These are phyloP conservation scores for Cyclotella cryptica DNA, from an alignment of 108 stramenopile species.

Conservation along the genomic window DNA sequence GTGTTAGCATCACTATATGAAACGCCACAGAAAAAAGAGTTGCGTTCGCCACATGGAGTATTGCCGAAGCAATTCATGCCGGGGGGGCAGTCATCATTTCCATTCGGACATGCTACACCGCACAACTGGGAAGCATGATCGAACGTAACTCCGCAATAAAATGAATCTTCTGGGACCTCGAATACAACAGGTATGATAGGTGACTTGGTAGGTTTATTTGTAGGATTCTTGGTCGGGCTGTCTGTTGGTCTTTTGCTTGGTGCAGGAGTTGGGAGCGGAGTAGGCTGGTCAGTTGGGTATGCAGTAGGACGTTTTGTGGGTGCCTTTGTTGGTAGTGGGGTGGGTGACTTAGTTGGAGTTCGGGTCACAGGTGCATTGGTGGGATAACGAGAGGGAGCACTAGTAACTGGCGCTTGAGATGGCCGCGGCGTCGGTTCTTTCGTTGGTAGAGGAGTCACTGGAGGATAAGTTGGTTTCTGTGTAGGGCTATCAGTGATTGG, in stretches of 20 bases:
- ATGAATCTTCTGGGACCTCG: slow-evolving; percentile 52
- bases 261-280: slow-evolving; percentile 22
- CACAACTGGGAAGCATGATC: slow-evolving; percentile 49
- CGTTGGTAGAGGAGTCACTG: slow-evolving; percentile 11
- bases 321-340: background rate
- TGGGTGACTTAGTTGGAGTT: slow-evolving; percentile 1
- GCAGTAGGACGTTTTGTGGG: slow-evolving; percentile 17
- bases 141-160: slow-evolving; percentile 52
- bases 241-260: slow-evolving; percentile 36
- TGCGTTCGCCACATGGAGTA: slow-evolving; percentile 51
- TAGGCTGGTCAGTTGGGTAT: slow-evolving; percentile 17
- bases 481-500: slow-evolving; percentile 23
- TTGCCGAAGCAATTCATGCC: slow-evolving; percentile 53
- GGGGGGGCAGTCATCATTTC: slow-evolving; percentile 42
- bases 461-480: slow-evolving; percentile 12
- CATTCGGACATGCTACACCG: slow-evolving; percentile 46
- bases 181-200: slow-evolving; percentile 50
- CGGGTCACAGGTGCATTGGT: slow-evolving; percentile 7
- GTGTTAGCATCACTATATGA: slow-evolving; percentile 79
- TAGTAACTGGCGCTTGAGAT: background rate
- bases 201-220: slow-evolving; percentile 33
- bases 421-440: slow-evolving; percentile 2
- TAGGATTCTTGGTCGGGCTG: slow-evolving; percentile 42
- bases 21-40: slow-evolving; percentile 74
- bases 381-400: slow-evolving; percentile 12